Evolutionary conservation across 2,329 filamentous ascomycete genomes (phyloP).

Genomic region (Colletotrichum sublineola): DNA sequence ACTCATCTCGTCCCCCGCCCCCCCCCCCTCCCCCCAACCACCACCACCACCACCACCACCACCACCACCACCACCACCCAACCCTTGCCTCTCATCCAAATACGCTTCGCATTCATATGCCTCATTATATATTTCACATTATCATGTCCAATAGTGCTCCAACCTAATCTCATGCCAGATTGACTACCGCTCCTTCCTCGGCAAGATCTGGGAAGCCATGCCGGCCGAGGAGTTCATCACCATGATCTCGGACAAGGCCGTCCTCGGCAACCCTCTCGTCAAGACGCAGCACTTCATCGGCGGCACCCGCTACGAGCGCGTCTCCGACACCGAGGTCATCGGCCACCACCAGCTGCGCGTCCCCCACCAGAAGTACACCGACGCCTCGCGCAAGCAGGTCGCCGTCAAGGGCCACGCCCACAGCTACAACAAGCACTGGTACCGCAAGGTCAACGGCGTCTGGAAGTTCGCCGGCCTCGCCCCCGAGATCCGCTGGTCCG

Average conservation of each 20-base stretch:
- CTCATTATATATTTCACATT: neutral
- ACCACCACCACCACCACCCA: too few species aligned
- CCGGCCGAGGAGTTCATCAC: slow-evolving; percentile 70
- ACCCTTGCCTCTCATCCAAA: neutral
- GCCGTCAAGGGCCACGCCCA: slow-evolving; percentile 72
- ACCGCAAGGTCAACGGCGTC: slow-evolving; percentile 68
- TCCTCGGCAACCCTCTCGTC: slow-evolving; percentile 72
- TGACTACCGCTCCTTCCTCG: slow-evolving; percentile 77
- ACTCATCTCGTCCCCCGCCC: slow-evolving; percentile 25
- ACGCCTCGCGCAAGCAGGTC: slow-evolving; percentile 61
- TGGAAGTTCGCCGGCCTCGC: slow-evolving; percentile 73
- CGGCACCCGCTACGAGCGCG: slow-evolving; percentile 68
- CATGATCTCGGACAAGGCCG: slow-evolving; percentile 69
- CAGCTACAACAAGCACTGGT: slow-evolving; percentile 69
- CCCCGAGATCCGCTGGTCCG: slow-evolving; percentile 68
- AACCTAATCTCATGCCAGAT: slow-evolving; percentile 57
- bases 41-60: too few species aligned
- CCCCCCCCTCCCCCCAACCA: too few species aligned
- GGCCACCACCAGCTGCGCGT: slow-evolving; percentile 74
- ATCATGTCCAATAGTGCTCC: too few species aligned
- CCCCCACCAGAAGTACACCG: slow-evolving; percentile 72
- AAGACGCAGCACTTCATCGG: slow-evolving; percentile 77
- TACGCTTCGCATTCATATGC: too few species aligned
- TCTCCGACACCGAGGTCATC: slow-evolving; percentile 69
- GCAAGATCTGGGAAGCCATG: slow-evolving; percentile 73